phyloP scores from a whole-genome alignment of 2,329 filamentous ascomycete species.

The Aspergillus ibericus region DNA sequence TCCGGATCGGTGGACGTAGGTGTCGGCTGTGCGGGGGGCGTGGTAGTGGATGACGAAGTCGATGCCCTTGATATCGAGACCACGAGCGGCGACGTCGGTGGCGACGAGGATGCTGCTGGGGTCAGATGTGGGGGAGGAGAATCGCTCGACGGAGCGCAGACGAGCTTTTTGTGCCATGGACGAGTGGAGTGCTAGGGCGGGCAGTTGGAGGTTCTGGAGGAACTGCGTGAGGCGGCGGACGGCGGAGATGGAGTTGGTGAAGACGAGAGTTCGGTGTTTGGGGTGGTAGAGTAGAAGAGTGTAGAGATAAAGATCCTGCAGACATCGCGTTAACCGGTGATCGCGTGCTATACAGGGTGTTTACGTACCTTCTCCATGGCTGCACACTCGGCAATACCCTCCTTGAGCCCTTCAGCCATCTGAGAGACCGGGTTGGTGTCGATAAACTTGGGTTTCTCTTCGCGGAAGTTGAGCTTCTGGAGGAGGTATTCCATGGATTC shows the following conservation, averaged over 20 bases:
- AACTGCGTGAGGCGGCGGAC: conserved; percentile 83
- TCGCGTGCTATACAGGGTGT: not conserved
- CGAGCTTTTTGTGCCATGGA: conserved; percentile 96
- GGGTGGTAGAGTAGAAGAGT: conserved; percentile 80
- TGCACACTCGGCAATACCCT: conserved; percentile 87
- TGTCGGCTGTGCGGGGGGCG: conserved; percentile 84
- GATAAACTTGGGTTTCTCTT: conserved; percentile 82
- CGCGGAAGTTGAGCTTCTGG: conserved; percentile 82
- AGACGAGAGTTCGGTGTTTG: conserved; percentile 78
- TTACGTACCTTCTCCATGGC: conserved; percentile 80
- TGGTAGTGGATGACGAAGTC: conserved; percentile 95
- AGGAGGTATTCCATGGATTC: conserved; percentile 92
- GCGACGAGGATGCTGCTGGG: conserved; percentile 74
- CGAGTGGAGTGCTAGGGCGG: conserved; percentile 78
- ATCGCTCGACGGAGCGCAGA: conserved; percentile 86
- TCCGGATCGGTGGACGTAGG: conserved; percentile 92
- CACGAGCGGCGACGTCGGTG: conserved; percentile 89
- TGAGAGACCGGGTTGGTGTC: conserved; percentile 87
- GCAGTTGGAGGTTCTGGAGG: conserved; percentile 76
- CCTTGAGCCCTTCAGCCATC: conserved; percentile 82
- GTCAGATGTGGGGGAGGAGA: conserved; percentile 62
- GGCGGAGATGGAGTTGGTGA: conserved; percentile 93
- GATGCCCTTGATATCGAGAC: conserved; percentile 87
- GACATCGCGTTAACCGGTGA: conserved; percentile 2
- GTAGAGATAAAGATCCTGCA: conserved; percentile 86